These are phyloP conservation scores for Nigrograna mackinnonii DNA, from an alignment of 2,329 filamentous ascomycete genomes.

Conservation along the genomic window DNA sequence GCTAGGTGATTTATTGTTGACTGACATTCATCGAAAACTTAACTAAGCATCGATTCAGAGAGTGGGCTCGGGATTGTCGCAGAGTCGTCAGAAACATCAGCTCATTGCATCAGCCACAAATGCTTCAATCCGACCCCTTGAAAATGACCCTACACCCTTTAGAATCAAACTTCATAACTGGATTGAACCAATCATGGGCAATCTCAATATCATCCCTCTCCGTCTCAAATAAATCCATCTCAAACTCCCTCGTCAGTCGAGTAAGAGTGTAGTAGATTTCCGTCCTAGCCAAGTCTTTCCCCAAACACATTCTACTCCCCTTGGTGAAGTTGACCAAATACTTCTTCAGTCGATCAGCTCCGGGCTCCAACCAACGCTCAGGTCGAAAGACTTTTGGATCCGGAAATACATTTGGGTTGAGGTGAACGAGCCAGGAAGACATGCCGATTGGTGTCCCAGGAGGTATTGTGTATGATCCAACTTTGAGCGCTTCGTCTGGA, in stretches of 20 bases:
- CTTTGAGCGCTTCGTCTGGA: constrained; percentile 7
- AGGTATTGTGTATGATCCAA: constrained; percentile 11
- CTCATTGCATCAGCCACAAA: too few species aligned
- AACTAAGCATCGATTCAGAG: too few species aligned
- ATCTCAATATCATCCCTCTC: constrained; percentile 15
- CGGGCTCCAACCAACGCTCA: constrained; percentile 27
- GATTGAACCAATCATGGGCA: constrained; percentile 31
- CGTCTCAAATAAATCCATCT: constrained; percentile 15
- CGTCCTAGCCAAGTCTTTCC: constrained; percentile 23
- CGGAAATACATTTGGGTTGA: constrained; percentile 21
- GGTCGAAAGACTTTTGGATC: constrained; percentile 16
- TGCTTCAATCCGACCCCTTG: too few species aligned
- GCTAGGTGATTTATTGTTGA: too few species aligned
- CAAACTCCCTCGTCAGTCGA: constrained; percentile 2
- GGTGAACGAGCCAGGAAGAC: constrained; percentile 24
- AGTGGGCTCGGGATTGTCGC: too few species aligned
- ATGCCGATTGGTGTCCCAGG: constrained; percentile 27
- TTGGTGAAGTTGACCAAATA: constrained; percentile 32
- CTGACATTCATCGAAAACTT: too few species aligned
- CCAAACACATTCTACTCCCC: constrained; percentile 31
- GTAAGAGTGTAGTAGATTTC: constrained; percentile 15
- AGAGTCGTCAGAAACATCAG: too few species aligned
- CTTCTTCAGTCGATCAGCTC: constrained; percentile 7
- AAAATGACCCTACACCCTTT: too few species aligned
- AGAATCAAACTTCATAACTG: too few species aligned